Percentiles rank a stretch among this genome's conserved stretches.
Evolutionary conservation across 495 filamentous ascomycete genomes (phyloP).

Genomic region (Xylaria telfairii): DNA sequence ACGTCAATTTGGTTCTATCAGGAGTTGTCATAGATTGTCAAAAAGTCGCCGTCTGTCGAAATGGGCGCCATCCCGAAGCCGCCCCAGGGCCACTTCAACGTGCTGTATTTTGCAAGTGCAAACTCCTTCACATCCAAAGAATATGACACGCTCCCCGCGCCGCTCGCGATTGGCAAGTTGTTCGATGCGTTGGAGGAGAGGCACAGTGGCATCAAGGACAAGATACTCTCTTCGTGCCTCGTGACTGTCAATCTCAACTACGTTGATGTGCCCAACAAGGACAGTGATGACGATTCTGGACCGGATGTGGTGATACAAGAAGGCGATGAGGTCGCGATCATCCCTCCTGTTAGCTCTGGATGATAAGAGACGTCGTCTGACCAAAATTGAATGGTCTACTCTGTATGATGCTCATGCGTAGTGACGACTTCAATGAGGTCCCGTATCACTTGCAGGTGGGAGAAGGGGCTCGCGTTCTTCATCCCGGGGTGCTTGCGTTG

Average conservation of each 20-base stretch:
- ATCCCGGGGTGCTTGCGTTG: neutral
- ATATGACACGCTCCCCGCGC: constrained; percentile 74
- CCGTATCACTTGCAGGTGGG: neutral
- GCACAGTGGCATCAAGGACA: constrained; percentile 79
- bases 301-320: constrained; percentile 60
- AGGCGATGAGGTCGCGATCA: constrained; percentile 92
- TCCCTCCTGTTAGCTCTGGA: constrained; percentile 95
- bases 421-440: neutral
- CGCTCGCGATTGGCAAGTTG: constrained; percentile 68
- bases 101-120: constrained; percentile 88
- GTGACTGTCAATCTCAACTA: constrained; percentile 90
- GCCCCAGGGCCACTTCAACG: constrained; percentile 68
- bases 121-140: constrained; percentile 74
- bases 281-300: constrained; percentile 44
- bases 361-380: constrained; percentile 30
- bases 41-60: neutral
- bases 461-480: constrained; percentile 17
- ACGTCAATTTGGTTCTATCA: constrained; percentile 20
- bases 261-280: constrained; percentile 68
- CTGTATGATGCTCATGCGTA: neutral
- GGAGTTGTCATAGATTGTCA: neutral
- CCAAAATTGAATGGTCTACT: neutral
- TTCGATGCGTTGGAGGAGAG: constrained; percentile 74
- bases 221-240: constrained; percentile 76
- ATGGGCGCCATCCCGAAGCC: constrained; percentile 49